Percentiles rank a stretch among this genome's conserved stretches.
Conservation (phyloP, 2,329 filamentous ascomycete genomes). For the Incumbomyces delicatus region DNA sequence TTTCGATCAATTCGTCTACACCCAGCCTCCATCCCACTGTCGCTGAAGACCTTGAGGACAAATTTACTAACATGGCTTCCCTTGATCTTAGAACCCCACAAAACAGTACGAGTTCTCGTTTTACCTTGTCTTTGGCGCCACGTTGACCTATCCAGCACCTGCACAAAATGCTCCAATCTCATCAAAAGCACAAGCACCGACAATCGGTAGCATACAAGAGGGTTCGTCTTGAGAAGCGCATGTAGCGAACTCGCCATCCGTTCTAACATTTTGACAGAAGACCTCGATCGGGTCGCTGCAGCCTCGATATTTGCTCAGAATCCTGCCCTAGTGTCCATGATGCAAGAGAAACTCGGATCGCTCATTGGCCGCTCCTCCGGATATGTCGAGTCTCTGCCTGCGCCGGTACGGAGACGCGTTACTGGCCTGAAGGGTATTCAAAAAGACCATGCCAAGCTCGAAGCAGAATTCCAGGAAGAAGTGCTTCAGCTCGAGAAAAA, state of each 20-base stretch:
- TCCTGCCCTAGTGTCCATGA: slow-evolving; percentile 90
- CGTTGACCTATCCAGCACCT: slow-evolving; percentile 37
- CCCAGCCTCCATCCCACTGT: slow-evolving; percentile 18
- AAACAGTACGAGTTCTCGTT: slow-evolving; percentile 53
- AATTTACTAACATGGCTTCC: slow-evolving; percentile 16
- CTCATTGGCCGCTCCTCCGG: slow-evolving; percentile 93
- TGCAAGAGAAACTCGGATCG: slow-evolving; percentile 87
- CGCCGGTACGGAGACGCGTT: slow-evolving; percentile 82
- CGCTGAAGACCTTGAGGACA: slow-evolving; percentile 71
- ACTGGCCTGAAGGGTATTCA: slow-evolving; percentile 95
- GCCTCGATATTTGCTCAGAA: slow-evolving; percentile 93
- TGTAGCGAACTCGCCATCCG: slow-evolving; percentile 1
- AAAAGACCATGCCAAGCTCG: slow-evolving; percentile 96
- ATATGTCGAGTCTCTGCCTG: slow-evolving; percentile 92
- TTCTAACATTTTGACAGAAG: slow-evolving; percentile 52
- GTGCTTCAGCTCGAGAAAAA: slow-evolving; percentile 98
- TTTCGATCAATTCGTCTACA: slow-evolving; percentile 7
- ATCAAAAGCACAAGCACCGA: slow-evolving; percentile 91
- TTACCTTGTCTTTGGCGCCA: neutral
- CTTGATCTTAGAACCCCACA: slow-evolving; percentile 70
- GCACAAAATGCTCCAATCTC: slow-evolving; percentile 93
- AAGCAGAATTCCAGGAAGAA: slow-evolving; percentile 97
- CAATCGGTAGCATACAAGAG: slow-evolving; percentile 91
- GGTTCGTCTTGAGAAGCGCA: slow-evolving; percentile 43
- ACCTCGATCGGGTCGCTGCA: slow-evolving; percentile 74